A percentile compares a stretch with the other conserved stretches of the same genome.
Conservation (phyloP, 306 rosid genomes). For the Vicia faba region DNA sequence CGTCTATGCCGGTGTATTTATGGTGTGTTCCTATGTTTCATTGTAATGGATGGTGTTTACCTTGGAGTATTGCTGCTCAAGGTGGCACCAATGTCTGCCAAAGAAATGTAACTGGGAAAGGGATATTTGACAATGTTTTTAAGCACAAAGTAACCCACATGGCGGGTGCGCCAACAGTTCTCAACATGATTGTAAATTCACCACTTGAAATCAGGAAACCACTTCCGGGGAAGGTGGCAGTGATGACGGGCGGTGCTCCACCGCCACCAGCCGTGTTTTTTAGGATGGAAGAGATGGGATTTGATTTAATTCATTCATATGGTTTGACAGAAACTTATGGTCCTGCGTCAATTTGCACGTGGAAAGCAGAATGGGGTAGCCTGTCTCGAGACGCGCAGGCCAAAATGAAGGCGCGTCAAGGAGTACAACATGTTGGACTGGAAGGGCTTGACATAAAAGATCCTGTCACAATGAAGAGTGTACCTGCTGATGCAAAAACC, state of each 20-base stretch:
- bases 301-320: conserved; percentile 58
- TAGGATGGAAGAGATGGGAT: conserved; percentile 72
- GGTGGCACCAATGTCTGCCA: conserved; percentile 89
- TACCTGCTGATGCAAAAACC: conserved; percentile 77
- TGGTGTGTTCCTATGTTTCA: conserved; percentile 97
- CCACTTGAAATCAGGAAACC: conserved; percentile 50
- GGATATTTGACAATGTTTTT: conserved; percentile 56
- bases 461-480: conserved; percentile 78
- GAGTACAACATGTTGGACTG: conserved; percentile 72
- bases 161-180: conserved; percentile 80
- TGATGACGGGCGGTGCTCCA: conserved; percentile 83
- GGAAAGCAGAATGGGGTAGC: conserved; percentile 85
- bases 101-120: conserved; percentile 60
- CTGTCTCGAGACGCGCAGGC: conserved; percentile 63
- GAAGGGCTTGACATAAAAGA: conserved; percentile 72
- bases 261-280: conserved; percentile 69
- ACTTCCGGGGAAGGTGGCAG: conserved; percentile 56
- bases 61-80: conserved; percentile 89
- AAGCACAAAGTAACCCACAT: conserved; percentile 71
- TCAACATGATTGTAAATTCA: conserved; percentile 73
- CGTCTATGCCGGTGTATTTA: conserved; percentile 65
- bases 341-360: conserved; percentile 64
- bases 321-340: conserved; percentile 95
- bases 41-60: conserved; percentile 94
- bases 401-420: conserved; percentile 70